Evolutionary conservation across 2,329 filamentous ascomycete species (phyloP), one percentile per base, ranked within the genome.

Genomic region (Arthrinium phaeospermum): DNA sequence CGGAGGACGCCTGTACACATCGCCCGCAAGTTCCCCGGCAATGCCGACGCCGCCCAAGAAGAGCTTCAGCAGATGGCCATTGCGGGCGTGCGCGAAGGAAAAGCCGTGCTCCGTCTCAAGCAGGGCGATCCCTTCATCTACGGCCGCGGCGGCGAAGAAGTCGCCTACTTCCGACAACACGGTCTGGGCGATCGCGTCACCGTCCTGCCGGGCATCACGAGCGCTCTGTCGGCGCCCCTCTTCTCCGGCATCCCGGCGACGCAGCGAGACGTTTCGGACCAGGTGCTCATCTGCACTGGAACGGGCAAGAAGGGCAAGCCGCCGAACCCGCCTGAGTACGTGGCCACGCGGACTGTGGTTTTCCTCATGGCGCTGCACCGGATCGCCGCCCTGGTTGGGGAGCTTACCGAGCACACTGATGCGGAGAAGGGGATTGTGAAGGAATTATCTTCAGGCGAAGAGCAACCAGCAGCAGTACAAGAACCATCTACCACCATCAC

Each of bases 91-190:
- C 80, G 78, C 6, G 82, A 83, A 27, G 96, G 96, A 16, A 91
- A 93, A 80, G 93, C 90, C 1, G 96, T 99, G 0, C 87, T 99
- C 46, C 90, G 96, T 3, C 86, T 99, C 64, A 99, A 99, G 84
- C 96, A 99, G 81, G 96, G 96, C 67, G 96, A 99, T 79, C 96
- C 96, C 0, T 99, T 97, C 82, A 90, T 99, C 51, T 99, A 98
- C 82, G 96, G 96, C 51, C 91, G 96, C 51, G 96, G 96, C 71
- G 96, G 94, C 46, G 96, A 99, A 81, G 96, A 99, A 81, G 94
- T 94, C 51, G 89, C 91, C 44, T 98, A 93, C 80, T 98, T 99
- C 86, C 86, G 91, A 2, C 84, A 85, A 3, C 88, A 92, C 68
- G 94, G 95, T 1, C 91, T 92, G 72, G 88, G 87, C 6, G 90